Evolutionary conservation across 2,329 filamentous ascomycete genomes (phyloP), one percentile per base, ranked within the genome.

Genomic region (Tolypocladium guangdongense): DNA sequence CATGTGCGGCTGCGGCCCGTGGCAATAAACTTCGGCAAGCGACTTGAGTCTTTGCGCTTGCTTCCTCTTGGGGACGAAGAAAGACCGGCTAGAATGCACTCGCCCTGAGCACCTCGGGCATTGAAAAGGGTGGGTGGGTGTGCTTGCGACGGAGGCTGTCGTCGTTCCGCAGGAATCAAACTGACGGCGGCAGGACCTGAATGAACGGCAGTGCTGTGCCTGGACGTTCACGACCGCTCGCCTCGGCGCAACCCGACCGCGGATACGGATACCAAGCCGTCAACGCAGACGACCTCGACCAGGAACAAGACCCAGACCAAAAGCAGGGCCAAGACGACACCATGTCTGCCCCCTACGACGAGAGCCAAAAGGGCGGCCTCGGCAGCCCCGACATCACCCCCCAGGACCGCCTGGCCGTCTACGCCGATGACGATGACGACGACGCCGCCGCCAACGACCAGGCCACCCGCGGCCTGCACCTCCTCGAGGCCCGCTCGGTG

Each of bases 31-130:
- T 63, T 59, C 70, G 68, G 78, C 78, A 78, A 70, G 80, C 79
- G 80, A 83, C 80, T 83, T 82, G 62, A 78, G 80, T 82, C 80
- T 83, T 83, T 83, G 80, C 80, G 79, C 78, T 82, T 82, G 79
- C 77, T 80, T 62, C 61, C 64, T 62, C 54, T 49, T 48, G 71
- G 73, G 67, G 73, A 74, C 68, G 71, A 66, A 78, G 75, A 82
- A 82, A 82, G 78, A 81, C 78, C 78, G 66, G 20, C 4, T 33
- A 11, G 32, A 3, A 2, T 33, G 4, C 14, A 1, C 32, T 33
- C 11, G 32, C 32, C 32, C 10, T 5, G 54, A 50, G 54, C 35
- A 57, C 39, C n/a, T n/a, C n/a, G n/a, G n/a, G n/a, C n/a, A n/a
- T n/a, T n/a, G n/a, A n/a, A n/a, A n/a, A n/a, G n/a, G n/a, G n/a